Evolutionary conservation across 371 early-diverging fungal species (phyloP).

Genomic region (Neoconidiobolus thromboides): DNA sequence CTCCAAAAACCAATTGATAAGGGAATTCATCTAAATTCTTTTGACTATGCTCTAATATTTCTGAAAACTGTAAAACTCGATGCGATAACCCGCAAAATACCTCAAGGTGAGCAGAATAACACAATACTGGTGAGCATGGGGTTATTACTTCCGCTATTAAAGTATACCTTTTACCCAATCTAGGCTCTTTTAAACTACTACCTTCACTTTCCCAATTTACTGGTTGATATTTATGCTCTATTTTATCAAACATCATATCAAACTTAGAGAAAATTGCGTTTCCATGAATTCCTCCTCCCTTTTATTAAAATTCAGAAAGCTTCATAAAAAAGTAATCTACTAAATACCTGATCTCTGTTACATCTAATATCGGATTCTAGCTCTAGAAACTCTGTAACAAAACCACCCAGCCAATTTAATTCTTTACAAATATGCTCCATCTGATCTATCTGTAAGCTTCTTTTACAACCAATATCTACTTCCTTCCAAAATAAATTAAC

Average conservation of each 20-base stretch:
- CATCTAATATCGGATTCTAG: conserved; percentile 33
- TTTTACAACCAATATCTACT: conserved; percentile 44
- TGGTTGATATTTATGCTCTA: conserved; percentile 46
- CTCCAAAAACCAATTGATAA: conserved; percentile 54
- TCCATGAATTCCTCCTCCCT: conserved; percentile 66
- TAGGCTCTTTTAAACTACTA: conserved; percentile 31
- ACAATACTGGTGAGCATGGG: conserved; percentile 20
- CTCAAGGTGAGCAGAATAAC: conserved; percentile 61
- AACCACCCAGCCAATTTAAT: conserved; percentile 36
- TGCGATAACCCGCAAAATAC: conserved; percentile 52
- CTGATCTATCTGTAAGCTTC: conserved; percentile 41
- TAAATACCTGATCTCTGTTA: not conserved
- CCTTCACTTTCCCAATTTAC: conserved; percentile 58
- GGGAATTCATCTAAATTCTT: conserved; percentile 18
- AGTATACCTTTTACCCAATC: conserved; percentile 16
- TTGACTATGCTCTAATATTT: conserved; percentile 38
- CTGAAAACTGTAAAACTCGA: conserved; percentile 39
- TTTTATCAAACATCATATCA: conserved; percentile 33
- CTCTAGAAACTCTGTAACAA: conserved; percentile 58
- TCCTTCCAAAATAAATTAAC: conserved; percentile 13
- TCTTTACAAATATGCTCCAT: conserved; percentile 29
- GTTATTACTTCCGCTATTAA: not conserved
- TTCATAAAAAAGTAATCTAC: not conserved
- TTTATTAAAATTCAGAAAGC: conserved; percentile 14
- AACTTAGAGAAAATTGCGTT: conserved; percentile 59